Conservation (phyloP, 139 green algal species). For the Micractinium sp. region DNA sequence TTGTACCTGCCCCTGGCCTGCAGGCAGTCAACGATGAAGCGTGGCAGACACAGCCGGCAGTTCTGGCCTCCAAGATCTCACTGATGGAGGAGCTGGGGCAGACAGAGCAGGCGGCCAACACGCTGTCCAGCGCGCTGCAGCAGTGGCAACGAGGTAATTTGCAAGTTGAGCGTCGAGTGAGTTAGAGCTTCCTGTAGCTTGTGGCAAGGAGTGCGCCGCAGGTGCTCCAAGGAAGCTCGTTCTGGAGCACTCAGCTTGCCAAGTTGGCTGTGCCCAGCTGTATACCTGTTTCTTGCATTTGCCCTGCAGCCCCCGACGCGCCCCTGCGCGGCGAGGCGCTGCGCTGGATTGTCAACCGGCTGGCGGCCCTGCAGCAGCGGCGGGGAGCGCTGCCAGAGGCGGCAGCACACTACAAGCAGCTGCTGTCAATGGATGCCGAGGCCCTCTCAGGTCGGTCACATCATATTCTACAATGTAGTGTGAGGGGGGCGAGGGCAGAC, state of each 20-base stretch:
- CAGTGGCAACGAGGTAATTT: constrained; percentile 7
- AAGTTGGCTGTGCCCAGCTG: not conserved
- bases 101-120: constrained; percentile 53
- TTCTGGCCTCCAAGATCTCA: constrained; percentile 70
- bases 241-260: too few species aligned
- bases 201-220: not conserved
- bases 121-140: constrained; percentile 49
- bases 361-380: constrained; percentile 58
- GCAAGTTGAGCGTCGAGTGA: not conserved
- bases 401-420: constrained; percentile 31
- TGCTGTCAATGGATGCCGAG: constrained; percentile 13
- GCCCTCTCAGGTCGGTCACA: constrained; percentile 4
- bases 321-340: constrained; percentile 23
- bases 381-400: constrained; percentile 18
- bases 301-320: constrained; percentile 15
- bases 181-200: too few species aligned
- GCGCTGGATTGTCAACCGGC: constrained; percentile 61
- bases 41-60: constrained; percentile 34
- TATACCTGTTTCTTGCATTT: not conserved
- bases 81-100: constrained; percentile 61
- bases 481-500: not conserved
- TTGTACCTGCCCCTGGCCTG: not conserved
- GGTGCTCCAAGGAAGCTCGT: too few species aligned
- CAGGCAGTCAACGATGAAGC: not conserved
- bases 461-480: not conserved